These are phyloP conservation scores for Murraya koenigii DNA, from an alignment of 345 rosid species.

Conservation along the genomic window DNA sequence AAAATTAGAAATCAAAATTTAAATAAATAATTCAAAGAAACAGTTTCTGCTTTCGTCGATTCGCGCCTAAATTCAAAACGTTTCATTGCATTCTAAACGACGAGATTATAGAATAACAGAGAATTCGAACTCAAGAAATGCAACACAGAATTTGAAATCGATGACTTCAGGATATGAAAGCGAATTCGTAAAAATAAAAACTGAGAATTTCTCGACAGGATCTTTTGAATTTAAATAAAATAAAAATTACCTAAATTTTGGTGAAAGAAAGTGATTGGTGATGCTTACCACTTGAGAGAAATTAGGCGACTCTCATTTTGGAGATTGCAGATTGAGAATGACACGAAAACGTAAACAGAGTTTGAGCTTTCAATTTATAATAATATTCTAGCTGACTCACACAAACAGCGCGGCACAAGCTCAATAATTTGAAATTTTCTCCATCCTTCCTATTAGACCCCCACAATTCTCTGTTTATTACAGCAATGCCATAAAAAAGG, in stretches of 20 bases:
- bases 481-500: too few species aligned
- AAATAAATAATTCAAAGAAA: not conserved
- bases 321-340: not conserved
- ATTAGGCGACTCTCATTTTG: conserved; percentile 2
- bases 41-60: not conserved
- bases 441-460: not conserved
- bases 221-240: not conserved
- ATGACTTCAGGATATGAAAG: not conserved
- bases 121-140: not conserved
- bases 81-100: not conserved
- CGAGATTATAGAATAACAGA: not conserved
- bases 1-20: not conserved
- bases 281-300: not conserved
- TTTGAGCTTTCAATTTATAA: not conserved
- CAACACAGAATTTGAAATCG: not conserved
- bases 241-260: not conserved
- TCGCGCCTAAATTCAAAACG: not conserved
- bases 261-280: not conserved
- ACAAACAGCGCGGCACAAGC: not conserved
- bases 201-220: not conserved
- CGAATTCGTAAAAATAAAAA: not conserved
- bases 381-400: not conserved
- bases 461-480: too few species aligned
- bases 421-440: not conserved
- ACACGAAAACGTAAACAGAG: not conserved